These are phyloP conservation scores for Spinacia oleracea DNA, from an alignment of 179 eudicot genomes.

Conservation along the genomic window DNA sequence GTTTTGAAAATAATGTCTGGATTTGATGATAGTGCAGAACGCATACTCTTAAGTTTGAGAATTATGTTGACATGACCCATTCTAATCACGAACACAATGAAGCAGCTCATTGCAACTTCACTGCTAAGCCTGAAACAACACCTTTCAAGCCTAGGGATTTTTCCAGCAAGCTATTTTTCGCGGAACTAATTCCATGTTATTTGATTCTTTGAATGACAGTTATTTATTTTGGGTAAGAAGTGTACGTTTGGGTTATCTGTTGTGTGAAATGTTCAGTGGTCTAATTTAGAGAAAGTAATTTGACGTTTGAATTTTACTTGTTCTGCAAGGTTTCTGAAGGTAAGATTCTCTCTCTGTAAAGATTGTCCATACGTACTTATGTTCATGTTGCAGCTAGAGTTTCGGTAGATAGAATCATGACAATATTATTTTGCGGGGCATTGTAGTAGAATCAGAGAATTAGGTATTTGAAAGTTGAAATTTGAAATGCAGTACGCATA, in stretches of 20 bases:
- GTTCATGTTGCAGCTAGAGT: constrained; percentile 4
- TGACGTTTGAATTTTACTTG: constrained; percentile 3
- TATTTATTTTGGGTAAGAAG: constrained; percentile 1
- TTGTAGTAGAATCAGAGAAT: not conserved
- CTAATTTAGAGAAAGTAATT: not conserved
- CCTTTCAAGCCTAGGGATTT: no score
- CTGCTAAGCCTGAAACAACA: no score
- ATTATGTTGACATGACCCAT: no score
- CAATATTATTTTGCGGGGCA: not conserved
- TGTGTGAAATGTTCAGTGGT: not conserved
- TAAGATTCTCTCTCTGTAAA: constrained; percentile 2
- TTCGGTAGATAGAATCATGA: not conserved
- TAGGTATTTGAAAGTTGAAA: no score
- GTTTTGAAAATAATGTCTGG: no score
- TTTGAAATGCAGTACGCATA: no score
- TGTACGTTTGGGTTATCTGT: not conserved
- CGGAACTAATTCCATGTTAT: no score
- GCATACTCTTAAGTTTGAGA: no score
- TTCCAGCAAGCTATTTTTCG: no score
- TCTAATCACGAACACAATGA: no score
- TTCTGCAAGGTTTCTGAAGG: constrained; percentile 1
- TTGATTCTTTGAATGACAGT: not conserved
- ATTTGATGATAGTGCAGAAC: no score
- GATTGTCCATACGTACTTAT: constrained; percentile 7
- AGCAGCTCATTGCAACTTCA: no score